Base-by-base conservation (phyloP, 2,329 filamentous ascomycete genomes). In the Penicillium nordicum region DNA sequence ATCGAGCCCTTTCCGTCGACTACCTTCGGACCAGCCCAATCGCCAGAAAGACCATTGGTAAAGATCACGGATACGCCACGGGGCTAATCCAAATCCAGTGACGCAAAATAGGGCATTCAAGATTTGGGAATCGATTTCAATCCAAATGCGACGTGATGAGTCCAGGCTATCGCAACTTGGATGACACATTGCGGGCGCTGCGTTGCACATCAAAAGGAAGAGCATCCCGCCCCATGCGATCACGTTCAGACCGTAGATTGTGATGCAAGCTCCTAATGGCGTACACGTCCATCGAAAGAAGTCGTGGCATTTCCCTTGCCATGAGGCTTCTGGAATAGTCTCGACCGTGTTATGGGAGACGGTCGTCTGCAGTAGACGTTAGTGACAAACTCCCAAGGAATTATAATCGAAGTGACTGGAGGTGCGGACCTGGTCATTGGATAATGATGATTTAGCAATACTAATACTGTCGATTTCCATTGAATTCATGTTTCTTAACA, bases 141-240 rank as follows among this genome's bases (percentile, higher is more conserved):
- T 84, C 91, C 92, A 96, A 57, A 86, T 86, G 21, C 88, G 80
- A n/a, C 90, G 84, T 2, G 89, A 85, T 0, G 88, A 91, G 66
- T 90, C 78, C 69, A 90, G 86, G 63, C 89, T 80, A 68, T 89
- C 81, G 76, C 89, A 93, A 36, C 78, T 78, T 0, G 82, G 86
- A 63, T 80, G 76, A 72, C 76, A 77, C 76, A 78, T 78, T 42
- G 72, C 74, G 1, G 69, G 76, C 71, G 77, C 90, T 25, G 81
- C 90, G 66, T 91, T 90, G 77, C 87, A 88, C 27, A 96, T 84
- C 2, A 96, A 79, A 18, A 96, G 78, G 74, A 96, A 95, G 34
- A 96, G 80, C 91, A 96, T 96, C 56, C 88, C 90, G 50, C 91
- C 91, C 91, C 91, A 96, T 0, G 89, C 92, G 10, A 96, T 84